Evolutionary conservation across 345 rosid species (phyloP).

Genomic region (Eucalyptus victrix): DNA sequence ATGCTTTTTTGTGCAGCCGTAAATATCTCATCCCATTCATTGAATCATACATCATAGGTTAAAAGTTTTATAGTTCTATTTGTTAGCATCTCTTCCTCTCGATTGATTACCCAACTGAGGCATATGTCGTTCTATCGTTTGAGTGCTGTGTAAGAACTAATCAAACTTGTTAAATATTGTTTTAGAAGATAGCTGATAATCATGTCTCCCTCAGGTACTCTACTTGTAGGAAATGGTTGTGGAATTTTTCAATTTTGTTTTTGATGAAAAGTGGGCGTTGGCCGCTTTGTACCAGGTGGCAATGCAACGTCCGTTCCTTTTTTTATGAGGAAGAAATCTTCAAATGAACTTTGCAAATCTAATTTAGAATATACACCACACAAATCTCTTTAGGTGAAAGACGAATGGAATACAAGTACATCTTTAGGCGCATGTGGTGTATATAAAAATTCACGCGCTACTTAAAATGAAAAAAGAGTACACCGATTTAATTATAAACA

Average conservation of each 20-base stretch:
- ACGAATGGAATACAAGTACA: neutral
- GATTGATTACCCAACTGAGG: neutral
- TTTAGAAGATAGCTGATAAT: neutral
- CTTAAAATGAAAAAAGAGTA: neutral
- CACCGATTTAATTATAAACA: neutral
- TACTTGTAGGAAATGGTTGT: neutral
- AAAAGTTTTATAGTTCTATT: no score
- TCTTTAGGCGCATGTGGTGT: neutral
- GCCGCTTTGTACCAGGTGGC: neutral
- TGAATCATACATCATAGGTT: neutral
- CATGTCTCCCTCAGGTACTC: neutral
- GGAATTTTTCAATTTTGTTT: neutral
- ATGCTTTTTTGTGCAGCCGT: neutral
- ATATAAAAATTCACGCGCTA: neutral
- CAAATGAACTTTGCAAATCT: neutral
- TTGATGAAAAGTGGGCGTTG: neutral
- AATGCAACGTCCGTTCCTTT: neutral
- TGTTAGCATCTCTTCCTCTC: neutral
- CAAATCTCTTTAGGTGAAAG: neutral
- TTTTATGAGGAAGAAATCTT: neutral
- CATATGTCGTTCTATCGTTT: neutral
- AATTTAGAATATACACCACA: neutral
- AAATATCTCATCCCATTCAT: neutral
- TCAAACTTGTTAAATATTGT: neutral
- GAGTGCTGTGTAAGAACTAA: neutral